Conservation (phyloP, 179 eudicot species). For the Silene vulgaris region DNA sequence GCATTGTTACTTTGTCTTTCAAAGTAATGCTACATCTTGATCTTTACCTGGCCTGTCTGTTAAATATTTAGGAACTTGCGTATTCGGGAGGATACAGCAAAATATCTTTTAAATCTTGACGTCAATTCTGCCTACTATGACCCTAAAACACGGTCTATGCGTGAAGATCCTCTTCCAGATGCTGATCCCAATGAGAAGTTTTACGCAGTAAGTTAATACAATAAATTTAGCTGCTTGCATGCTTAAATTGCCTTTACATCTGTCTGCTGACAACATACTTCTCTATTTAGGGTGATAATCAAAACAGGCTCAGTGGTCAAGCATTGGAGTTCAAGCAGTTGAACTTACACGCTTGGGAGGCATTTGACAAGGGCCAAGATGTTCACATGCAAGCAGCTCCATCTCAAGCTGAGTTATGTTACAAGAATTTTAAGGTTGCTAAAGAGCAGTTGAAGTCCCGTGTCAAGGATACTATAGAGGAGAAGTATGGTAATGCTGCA, state of each 20-base stretch:
- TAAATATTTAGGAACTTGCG: constrained; percentile 56
- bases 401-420: constrained; percentile 86
- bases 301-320: constrained; percentile 80
- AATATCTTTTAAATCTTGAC: constrained; percentile 79
- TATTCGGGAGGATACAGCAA: constrained; percentile 87
- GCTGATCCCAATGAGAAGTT: constrained; percentile 91
- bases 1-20: neutral
- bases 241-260: neutral
- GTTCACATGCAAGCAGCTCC: constrained; percentile 97
- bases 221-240: neutral
- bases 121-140: constrained; percentile 82
- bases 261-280: neutral
- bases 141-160: constrained; percentile 89
- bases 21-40: neutral
- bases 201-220: constrained; percentile 55
- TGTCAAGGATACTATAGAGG: constrained; percentile 64
- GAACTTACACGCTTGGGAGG: constrained; percentile 82
- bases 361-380: constrained; percentile 93
- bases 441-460: constrained; percentile 74
- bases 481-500: constrained; percentile 94
- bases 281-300: constrained; percentile 68
- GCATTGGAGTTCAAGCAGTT: constrained; percentile 86
- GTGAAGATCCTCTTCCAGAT: constrained; percentile 97
- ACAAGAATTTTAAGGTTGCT: constrained; percentile 63
- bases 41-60: constrained; percentile 5